phyloP scores from a whole-genome alignment of 495 filamentous ascomycete species.

The Daldinia vernicosa region DNA sequence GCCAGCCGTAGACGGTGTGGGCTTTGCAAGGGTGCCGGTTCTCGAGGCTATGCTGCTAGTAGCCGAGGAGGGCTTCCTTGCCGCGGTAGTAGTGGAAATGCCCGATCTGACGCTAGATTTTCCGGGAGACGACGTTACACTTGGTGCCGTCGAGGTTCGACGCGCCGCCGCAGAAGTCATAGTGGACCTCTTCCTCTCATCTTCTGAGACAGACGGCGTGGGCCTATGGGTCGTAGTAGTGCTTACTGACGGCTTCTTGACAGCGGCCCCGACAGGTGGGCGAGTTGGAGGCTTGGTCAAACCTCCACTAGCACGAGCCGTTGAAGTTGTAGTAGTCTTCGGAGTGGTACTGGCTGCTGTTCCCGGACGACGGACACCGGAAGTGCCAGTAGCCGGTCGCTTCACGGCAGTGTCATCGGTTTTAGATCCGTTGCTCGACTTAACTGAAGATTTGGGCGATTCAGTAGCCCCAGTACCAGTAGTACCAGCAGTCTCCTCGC shows the following conservation, averaged over 20 bases:
- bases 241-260: slow-evolving; percentile 49
- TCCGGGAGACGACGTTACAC: slow-evolving; percentile 51
- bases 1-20: slow-evolving; percentile 41
- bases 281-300: slow-evolving; percentile 53
- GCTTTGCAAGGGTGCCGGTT: slow-evolving; percentile 41
- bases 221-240: slow-evolving; percentile 52
- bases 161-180: slow-evolving; percentile 51
- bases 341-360: slow-evolving; percentile 46
- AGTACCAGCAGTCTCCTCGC: slow-evolving; percentile 44
- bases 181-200: slow-evolving; percentile 56
- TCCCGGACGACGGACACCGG: slow-evolving; percentile 44
- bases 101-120: slow-evolving; percentile 49
- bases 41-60: slow-evolving; percentile 46
- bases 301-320: slow-evolving; percentile 49
- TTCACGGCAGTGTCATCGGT: slow-evolving; percentile 44
- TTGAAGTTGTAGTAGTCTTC: slow-evolving; percentile 52
- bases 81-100: slow-evolving; percentile 49
- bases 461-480: slow-evolving; percentile 39
- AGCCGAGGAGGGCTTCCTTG: slow-evolving; percentile 52
- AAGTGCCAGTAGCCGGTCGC: slow-evolving; percentile 43
- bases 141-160: slow-evolving; percentile 50
- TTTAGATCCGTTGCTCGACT: slow-evolving; percentile 44
- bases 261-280: slow-evolving; percentile 43
- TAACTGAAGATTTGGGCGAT: slow-evolving; percentile 44
- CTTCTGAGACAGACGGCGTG: slow-evolving; percentile 57